Evolutionary conservation across 768 basidiomycete genomes (phyloP).

Genomic region (Termitomyces eurrhizus): DNA sequence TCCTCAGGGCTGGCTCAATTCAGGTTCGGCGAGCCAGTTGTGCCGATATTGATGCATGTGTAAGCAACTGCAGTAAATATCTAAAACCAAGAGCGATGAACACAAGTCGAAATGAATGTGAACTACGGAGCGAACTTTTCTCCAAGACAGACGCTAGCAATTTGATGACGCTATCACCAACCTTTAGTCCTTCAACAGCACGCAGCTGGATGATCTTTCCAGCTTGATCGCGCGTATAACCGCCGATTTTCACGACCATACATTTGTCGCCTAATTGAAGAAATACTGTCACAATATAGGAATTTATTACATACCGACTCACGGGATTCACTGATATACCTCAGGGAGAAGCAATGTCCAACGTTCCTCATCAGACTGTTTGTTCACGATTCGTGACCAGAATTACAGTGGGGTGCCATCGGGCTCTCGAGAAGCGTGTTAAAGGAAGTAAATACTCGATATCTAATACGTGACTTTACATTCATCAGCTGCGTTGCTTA

Average conservation of each 20-base stretch:
- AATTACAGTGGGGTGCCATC: constrained; percentile 97
- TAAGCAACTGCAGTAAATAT: constrained; percentile 87
- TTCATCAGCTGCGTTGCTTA: background rate
- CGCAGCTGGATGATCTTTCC: constrained; percentile 82
- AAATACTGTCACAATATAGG: background rate
- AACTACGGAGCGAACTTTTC: constrained; percentile 61
- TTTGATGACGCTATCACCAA: constrained; percentile 73
- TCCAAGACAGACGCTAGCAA: constrained; percentile 78
- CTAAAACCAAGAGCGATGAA: constrained; percentile 31
- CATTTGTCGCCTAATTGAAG: constrained; percentile 42
- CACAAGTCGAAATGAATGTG: background rate
- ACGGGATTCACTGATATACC: constrained; percentile 80
- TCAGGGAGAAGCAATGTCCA: constrained; percentile 86
- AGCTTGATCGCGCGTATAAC: constrained; percentile 79
- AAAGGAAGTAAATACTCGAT: constrained; percentile 97
- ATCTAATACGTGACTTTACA: constrained; percentile 90
- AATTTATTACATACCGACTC: constrained; percentile 59
- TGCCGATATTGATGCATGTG: constrained; percentile 87
- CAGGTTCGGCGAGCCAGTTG: constrained; percentile 70
- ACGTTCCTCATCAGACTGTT: constrained; percentile 87
- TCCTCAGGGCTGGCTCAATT: constrained; percentile 72
- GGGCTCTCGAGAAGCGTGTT: constrained; percentile 92
- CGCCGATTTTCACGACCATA: constrained; percentile 91
- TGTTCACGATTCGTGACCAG: constrained; percentile 93
- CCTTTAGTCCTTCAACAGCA: constrained; percentile 79